A percentile compares a stretch with the other conserved stretches of the same genome.
phyloP scores from a whole-genome alignment of 495 filamentous ascomycete genomes.

The Stereocaulon alpinum region DNA sequence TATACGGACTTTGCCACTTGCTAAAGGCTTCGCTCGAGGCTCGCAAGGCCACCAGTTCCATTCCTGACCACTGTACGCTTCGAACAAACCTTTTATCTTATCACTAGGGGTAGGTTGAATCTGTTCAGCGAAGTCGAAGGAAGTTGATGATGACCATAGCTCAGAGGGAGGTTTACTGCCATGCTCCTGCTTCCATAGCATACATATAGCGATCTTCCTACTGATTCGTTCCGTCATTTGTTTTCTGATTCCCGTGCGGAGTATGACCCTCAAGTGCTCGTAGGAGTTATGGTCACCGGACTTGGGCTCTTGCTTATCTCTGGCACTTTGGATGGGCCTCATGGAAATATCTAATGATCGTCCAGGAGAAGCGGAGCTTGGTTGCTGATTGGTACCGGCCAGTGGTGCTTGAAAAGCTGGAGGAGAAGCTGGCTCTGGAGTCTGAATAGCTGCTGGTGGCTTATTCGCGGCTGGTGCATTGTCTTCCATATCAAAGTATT shows the following conservation, averaged over 20 bases:
- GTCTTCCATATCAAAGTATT: too few relatives aligned
- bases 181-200: background rate
- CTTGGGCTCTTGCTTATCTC: background rate
- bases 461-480: too few relatives aligned
- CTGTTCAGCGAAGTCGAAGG: background rate
- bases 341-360: too few relatives aligned
- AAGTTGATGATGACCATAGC: background rate
- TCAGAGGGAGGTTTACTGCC: background rate
- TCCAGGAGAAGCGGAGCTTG: background rate
- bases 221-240: background rate
- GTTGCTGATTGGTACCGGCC: too few relatives aligned
- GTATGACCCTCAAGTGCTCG: background rate
- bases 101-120: background rate
- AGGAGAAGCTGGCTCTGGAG: too few relatives aligned
- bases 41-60: constrained; percentile 13
- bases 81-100: constrained; percentile 1
- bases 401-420: too few relatives aligned
- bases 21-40: background rate
- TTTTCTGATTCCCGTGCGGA: background rate
- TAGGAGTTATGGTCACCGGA: background rate
- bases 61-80: constrained; percentile 8
- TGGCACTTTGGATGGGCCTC: too few relatives aligned
- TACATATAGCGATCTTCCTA: background rate
- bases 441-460: too few relatives aligned
- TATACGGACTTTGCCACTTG: background rate